Percentiles rank a stretch among this genome's conserved stretches.
Evolutionary conservation across 306 rosid genomes (phyloP).

Genomic region (Nissolia schottii): DNA sequence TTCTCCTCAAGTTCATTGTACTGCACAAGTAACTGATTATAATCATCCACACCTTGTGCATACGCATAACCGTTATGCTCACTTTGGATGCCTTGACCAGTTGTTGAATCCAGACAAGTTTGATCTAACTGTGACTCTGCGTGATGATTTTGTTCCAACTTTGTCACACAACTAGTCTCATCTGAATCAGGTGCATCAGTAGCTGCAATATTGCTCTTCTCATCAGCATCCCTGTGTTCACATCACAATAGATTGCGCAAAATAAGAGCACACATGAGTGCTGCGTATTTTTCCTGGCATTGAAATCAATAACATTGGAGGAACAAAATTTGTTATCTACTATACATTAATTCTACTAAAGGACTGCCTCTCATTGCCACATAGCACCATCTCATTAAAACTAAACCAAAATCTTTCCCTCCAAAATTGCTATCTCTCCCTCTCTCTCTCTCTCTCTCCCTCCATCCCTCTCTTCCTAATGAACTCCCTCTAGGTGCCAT

Average conservation of each 20-base stretch:
- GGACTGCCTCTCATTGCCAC: too few relatives aligned
- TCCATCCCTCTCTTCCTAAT: too few relatives aligned
- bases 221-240: slow-evolving; percentile 42
- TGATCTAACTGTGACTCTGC: slow-evolving; percentile 27
- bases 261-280: background rate
- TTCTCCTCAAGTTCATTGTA: slow-evolving; percentile 86
- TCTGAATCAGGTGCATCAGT: slow-evolving; percentile 25
- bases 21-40: slow-evolving; percentile 51
- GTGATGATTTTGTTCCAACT: slow-evolving; percentile 35
- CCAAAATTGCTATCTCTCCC: too few relatives aligned
- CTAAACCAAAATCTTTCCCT: too few relatives aligned
- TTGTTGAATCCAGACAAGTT: slow-evolving; percentile 31
- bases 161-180: slow-evolving; percentile 29
- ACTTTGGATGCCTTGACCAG: slow-evolving; percentile 24
- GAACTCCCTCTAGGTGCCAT: too few relatives aligned
- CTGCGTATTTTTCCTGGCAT: background rate
- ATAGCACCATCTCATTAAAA: too few relatives aligned
- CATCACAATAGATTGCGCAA: slow-evolving; percentile 9
- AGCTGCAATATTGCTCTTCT: slow-evolving; percentile 25
- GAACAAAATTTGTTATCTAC: background rate
- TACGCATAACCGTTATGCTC: slow-evolving; percentile 31
- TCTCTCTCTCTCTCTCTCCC: too few relatives aligned
- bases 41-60: slow-evolving; percentile 41
- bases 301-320: background rate
- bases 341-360: too few relatives aligned